A percentile compares a stretch with the other conserved stretches of the same genome.
These are phyloP conservation scores for Tricholoma terreum DNA, from an alignment of 768 basidiomycete species.

Conservation along the genomic window DNA sequence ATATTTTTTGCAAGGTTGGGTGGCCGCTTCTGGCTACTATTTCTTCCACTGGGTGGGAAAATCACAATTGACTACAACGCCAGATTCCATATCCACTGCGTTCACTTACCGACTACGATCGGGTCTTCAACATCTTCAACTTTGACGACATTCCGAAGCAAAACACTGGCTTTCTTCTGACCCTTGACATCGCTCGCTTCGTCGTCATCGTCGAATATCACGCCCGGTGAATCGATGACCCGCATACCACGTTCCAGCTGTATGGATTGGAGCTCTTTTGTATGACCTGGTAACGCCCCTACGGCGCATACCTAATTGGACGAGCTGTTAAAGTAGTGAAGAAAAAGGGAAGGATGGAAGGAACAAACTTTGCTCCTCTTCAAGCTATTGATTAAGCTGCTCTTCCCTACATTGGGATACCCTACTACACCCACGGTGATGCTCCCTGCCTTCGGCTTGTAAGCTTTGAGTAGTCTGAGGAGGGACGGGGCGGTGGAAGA, in stretches of 20 bases:
- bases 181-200: constrained; percentile 39
- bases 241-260: constrained; percentile 91
- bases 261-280: constrained; percentile 86
- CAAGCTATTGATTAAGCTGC: constrained; percentile 88
- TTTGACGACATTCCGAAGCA: constrained; percentile 85
- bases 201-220: constrained; percentile 89
- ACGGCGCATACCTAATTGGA: constrained; percentile 76
- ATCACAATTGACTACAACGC: background rate
- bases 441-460: constrained; percentile 67
- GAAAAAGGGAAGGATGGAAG: background rate
- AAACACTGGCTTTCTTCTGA: constrained; percentile 55
- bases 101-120: constrained; percentile 72
- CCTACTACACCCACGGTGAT: constrained; percentile 91
- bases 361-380: constrained; percentile 72
- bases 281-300: constrained; percentile 93
- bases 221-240: constrained; percentile 94
- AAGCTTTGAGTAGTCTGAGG: constrained; percentile 79
- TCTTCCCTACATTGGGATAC: constrained; percentile 97
- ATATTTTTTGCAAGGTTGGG: constrained; percentile 77
- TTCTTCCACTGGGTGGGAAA: constrained; percentile 65
- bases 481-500: constrained; percentile 74
- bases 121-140: constrained; percentile 92
- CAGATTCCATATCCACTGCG: too few species aligned
- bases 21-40: constrained; percentile 72
- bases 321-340: background rate